Conservation (phyloP, 495 filamentous ascomycete species). For the Aspergillus campestris region DNA sequence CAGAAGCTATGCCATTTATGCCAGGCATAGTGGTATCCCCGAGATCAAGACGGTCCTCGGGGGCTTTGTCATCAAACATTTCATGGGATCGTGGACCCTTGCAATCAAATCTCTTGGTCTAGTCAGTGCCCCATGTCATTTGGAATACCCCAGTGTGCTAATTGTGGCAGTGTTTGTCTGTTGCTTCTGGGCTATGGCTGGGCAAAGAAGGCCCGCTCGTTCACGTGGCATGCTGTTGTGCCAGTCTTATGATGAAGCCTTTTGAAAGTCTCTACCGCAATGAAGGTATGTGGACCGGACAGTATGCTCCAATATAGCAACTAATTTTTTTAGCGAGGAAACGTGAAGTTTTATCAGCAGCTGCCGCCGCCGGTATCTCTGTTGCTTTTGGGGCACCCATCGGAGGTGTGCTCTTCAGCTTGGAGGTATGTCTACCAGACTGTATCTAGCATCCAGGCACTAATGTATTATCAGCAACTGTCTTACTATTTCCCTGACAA, state of each 20-base stretch:
- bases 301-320: background rate
- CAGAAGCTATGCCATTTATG: slow-evolving; percentile 74
- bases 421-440: slow-evolving; percentile 52
- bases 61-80: slow-evolving; percentile 86
- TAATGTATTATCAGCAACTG: slow-evolving; percentile 49
- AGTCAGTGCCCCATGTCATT: slow-evolving; percentile 39
- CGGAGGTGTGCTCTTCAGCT: slow-evolving; percentile 83
- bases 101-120: slow-evolving; percentile 86
- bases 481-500: slow-evolving; percentile 99
- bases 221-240: slow-evolving; percentile 96
- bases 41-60: slow-evolving; percentile 97
- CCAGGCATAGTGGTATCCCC: slow-evolving; percentile 92
- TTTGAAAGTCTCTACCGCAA: slow-evolving; percentile 78
- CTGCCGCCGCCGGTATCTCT: slow-evolving; percentile 89
- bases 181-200: slow-evolving; percentile 95
- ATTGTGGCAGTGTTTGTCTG: slow-evolving; percentile 67
- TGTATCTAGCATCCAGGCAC: too few relatives aligned
- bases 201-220: slow-evolving; percentile 96
- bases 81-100: slow-evolving; percentile 90
- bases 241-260: slow-evolving; percentile 88
- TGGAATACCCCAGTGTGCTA: background rate
- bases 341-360: slow-evolving; percentile 89
- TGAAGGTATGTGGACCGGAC: slow-evolving; percentile 54
- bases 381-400: slow-evolving; percentile 97
- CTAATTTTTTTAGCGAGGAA: slow-evolving; percentile 61